These are phyloP conservation scores for Pichia heedii DNA, from an alignment of 805 yeast species.

Conservation along the genomic window DNA sequence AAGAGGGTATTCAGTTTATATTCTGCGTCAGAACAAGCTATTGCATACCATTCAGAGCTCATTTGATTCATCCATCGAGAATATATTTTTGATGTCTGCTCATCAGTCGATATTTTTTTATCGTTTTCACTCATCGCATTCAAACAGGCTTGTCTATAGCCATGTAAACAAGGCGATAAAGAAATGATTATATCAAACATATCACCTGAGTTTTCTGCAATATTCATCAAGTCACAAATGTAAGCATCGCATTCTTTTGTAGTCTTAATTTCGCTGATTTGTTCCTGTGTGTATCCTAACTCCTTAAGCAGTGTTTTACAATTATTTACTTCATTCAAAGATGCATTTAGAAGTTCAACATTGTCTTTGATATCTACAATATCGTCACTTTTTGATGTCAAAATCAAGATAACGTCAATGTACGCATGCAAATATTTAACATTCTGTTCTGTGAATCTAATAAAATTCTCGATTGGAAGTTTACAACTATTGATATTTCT, in stretches of 20 bases:
- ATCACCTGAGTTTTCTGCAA: constrained; percentile 29
- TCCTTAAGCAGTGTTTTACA: constrained; percentile 42
- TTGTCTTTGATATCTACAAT: constrained; percentile 42
- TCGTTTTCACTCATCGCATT: not conserved
- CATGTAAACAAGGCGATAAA: constrained; percentile 9
- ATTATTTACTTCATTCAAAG: constrained; percentile 45
- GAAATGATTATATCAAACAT: constrained; percentile 6
- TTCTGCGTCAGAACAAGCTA: constrained; percentile 2
- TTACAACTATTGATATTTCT: constrained; percentile 41
- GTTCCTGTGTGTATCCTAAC: constrained; percentile 32
- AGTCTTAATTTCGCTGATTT: constrained; percentile 38
- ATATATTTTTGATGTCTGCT: not conserved
- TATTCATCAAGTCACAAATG: constrained; percentile 46
- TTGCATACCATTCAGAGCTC: not conserved
- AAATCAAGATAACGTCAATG: constrained; percentile 51
- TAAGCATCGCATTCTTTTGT: constrained; percentile 53
- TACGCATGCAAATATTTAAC: constrained; percentile 61
- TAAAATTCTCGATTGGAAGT: constrained; percentile 41
- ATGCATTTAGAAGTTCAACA: constrained; percentile 39
- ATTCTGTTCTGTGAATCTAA: constrained; percentile 46
- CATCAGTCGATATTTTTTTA: not conserved
- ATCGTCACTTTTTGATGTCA: constrained; percentile 45
- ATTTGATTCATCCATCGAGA: constrained; percentile 4
- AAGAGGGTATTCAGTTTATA: constrained; percentile 1
- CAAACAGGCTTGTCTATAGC: constrained; percentile 3